Evolutionary conservation across 2,329 filamentous ascomycete species (phyloP), one percentile per base, ranked within the genome.

Genomic region (Triangularia verruculosa): DNA sequence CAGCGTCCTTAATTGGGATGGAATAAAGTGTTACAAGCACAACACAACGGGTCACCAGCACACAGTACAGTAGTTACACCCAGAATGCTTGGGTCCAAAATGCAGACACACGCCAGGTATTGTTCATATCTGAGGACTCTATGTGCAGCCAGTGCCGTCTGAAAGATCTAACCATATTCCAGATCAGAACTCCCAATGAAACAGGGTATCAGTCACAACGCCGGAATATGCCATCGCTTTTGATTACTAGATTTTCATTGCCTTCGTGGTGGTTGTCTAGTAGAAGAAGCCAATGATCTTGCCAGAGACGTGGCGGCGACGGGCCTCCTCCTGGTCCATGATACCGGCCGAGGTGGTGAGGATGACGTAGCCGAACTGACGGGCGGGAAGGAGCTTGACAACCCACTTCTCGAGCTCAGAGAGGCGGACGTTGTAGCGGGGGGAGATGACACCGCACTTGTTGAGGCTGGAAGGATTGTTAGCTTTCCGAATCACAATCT

Each of bases 231-330:
- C 63, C 61, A 57, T 34, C 52, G 39, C 61, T 65, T 57, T 56
- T 64, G 30, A 57, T 7, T 59, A 63, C 65, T 59, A 34, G 61
- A 57, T 61, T 68, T 63, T 59, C 59, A 63, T 64, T 63, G 47
- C 51, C 22, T 15, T 54, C 11, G 59, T 66, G 65, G 61, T 22
- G 9, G 22, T 24, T 61, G 53, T 66, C 67, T 95, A 97, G 88
- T 97, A 98, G 88, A 97, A 97, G 90, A 98, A 99, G 76, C 95
- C 95, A 75, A 98, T 92, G 83, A 99, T 92, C 89, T 99, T 99
- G 83, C 95, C 95, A 74, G 94, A 89, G 78, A 98, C 95, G 86
- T 99, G 95, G 89, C 98, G 98, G 82, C 95, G 88, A 79, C 95
- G 87, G 74, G 95, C 95, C 89, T 99, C 95, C 87, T 99, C 95